Conservation (phyloP, 257 asterid species). For the Petrea volubilis region DNA sequence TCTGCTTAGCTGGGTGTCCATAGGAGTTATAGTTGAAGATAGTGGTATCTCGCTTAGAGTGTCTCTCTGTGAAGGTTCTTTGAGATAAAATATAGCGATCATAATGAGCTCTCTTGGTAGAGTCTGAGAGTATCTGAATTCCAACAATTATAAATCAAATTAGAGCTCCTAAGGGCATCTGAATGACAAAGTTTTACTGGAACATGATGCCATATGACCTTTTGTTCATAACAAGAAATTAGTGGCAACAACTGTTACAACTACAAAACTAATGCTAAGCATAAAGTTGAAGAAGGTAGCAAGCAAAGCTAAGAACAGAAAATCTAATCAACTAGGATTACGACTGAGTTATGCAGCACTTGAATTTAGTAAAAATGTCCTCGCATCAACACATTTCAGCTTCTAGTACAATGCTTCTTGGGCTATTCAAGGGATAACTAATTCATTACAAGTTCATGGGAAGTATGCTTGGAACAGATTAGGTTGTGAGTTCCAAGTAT, state of each 20-base stretch:
- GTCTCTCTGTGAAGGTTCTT: conserved; percentile 37
- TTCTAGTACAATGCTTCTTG: neutral
- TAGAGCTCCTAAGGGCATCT: conserved; percentile 6
- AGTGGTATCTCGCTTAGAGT: conserved; percentile 41
- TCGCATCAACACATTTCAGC: neutral
- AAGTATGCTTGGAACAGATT: neutral
- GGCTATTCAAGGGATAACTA: neutral
- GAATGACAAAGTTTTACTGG: neutral
- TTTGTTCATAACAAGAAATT: neutral
- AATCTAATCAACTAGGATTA: neutral
- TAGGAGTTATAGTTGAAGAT: conserved; percentile 49
- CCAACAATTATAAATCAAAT: conserved; percentile 25
- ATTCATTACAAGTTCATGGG: neutral
- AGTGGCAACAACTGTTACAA: neutral
- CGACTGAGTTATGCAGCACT: neutral
- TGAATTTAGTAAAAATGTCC: neutral
- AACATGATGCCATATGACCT: conserved; percentile 15
- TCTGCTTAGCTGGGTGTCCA: conserved; percentile 41
- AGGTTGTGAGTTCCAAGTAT: neutral
- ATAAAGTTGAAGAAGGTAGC: neutral
- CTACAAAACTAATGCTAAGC: neutral
- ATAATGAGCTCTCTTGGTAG: conserved; percentile 80
- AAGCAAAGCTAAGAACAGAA: neutral
- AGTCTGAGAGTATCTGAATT: conserved; percentile 84
- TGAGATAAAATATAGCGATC: conserved; percentile 63